phyloP scores from a whole-genome alignment of 1,284 basidiomycete species.

The Farysia itapuensis region DNA sequence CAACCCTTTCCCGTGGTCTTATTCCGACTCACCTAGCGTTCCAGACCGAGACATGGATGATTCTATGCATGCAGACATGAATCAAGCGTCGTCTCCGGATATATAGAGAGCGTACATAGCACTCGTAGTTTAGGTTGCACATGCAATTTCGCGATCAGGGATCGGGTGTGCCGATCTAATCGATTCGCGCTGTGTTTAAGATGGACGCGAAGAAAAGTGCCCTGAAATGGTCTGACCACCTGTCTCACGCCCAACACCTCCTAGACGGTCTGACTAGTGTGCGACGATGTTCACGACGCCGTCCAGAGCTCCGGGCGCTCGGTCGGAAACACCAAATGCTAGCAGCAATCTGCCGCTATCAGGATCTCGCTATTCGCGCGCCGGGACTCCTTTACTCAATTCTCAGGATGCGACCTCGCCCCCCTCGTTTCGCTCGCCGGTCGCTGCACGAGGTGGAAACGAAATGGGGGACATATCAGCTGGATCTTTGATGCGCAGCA shows the following conservation, averaged over 20 bases:
- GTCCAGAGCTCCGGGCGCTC: slow-evolving; percentile 13
- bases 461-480: slow-evolving; percentile 15
- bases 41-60: slow-evolving; percentile 26
- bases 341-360: slow-evolving; percentile 3
- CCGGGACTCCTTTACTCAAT: slow-evolving; percentile 27
- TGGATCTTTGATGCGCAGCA: slow-evolving; percentile 11
- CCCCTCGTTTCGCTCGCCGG: slow-evolving; percentile 14
- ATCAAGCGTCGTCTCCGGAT: too few species aligned
- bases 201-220: too few species aligned
- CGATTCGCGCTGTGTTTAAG: too few species aligned
- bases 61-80: slow-evolving; percentile 25
- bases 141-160: too few species aligned
- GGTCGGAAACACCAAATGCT: slow-evolving; percentile 22
- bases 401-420: slow-evolving; percentile 12
- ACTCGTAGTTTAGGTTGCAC: too few species aligned
- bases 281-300: slow-evolving; percentile 33
- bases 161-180: too few species aligned
- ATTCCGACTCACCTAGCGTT: slow-evolving; percentile 9
- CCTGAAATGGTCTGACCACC: too few species aligned
- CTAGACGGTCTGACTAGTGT: too few species aligned
- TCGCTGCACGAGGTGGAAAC: slow-evolving; percentile 2
- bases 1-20: slow-evolving; percentile 37
- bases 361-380: slow-evolving; percentile 11
- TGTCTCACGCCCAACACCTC: too few species aligned
- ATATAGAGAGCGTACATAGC: too few species aligned